Conservation (phyloP, 768 basidiomycete genomes). For the Macrolepiota fuliginosa region DNA sequence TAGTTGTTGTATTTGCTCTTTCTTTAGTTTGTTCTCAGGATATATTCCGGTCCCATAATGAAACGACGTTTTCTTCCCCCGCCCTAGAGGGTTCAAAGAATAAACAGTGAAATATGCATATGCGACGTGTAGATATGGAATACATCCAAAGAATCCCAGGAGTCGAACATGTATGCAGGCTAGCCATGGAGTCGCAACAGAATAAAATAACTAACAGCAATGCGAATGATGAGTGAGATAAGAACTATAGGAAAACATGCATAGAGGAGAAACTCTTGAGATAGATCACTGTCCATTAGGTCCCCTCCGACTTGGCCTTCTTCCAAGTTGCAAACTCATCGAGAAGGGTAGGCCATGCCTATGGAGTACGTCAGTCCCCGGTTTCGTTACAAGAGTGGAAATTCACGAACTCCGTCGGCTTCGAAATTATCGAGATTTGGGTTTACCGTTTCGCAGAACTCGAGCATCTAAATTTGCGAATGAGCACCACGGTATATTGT, state of each 20-base stretch:
- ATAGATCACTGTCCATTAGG: background rate
- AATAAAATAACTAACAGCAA: no score
- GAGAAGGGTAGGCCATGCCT: conserved; percentile 84
- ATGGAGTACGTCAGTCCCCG: background rate
- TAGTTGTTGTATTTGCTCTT: conserved; percentile 9
- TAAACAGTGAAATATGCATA: background rate
- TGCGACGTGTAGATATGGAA: background rate
- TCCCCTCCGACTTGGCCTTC: conserved; percentile 23
- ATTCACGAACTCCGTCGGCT: conserved; percentile 59
- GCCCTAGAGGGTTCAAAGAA: background rate
- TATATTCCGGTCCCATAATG: background rate
- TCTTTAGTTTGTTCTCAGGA: background rate
- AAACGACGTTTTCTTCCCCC: background rate
- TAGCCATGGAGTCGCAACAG: background rate
- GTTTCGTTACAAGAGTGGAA: background rate
- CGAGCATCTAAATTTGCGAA: conserved; percentile 52
- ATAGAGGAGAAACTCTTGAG: background rate
- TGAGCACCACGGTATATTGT: conserved; percentile 4
- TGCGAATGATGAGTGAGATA: background rate
- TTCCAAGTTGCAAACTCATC: conserved; percentile 81
- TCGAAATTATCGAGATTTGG: conserved; percentile 67
- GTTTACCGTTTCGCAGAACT: conserved; percentile 67
- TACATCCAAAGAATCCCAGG: background rate
- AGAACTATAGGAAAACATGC: background rate
- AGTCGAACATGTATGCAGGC: background rate